A percentile compares a stretch with the other conserved stretches of the same genome.
Evolutionary conservation across 2,329 filamentous ascomycete genomes (phyloP).

Genomic region (Exophiala spinifera): DNA sequence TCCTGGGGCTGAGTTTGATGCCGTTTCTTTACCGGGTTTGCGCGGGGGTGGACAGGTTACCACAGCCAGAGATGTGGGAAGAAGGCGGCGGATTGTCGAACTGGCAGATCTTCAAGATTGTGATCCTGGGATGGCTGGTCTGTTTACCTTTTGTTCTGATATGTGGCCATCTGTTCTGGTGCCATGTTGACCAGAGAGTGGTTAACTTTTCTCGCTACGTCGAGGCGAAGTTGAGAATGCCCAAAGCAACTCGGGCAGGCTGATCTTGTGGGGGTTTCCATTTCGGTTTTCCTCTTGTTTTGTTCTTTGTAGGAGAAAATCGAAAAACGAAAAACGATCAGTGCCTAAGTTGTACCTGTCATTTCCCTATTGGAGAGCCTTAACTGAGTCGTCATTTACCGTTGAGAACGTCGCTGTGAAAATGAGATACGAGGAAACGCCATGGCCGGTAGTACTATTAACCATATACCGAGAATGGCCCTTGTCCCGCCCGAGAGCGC

Average conservation of each 20-base stretch:
- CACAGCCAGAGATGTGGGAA: background rate
- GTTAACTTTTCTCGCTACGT: background rate
- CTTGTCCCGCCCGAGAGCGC: too few relatives aligned
- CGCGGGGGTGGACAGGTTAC: background rate
- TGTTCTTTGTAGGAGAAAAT: too few relatives aligned
- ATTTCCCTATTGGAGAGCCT: too few relatives aligned
- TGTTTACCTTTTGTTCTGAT: conserved; percentile 1
- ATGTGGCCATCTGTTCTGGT: background rate
- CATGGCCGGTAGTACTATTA: too few relatives aligned
- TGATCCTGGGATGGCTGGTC: background rate
- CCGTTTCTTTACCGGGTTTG: background rate
- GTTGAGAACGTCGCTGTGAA: too few relatives aligned
- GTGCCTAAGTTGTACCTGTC: too few relatives aligned
- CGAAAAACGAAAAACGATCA: too few relatives aligned
- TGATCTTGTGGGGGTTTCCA: background rate
- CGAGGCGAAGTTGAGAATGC: background rate
- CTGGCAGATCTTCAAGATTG: background rate
- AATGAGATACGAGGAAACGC: too few relatives aligned
- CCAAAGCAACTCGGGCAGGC: background rate
- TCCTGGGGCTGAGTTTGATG: background rate
- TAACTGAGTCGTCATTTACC: too few relatives aligned
- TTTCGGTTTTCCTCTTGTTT: too few relatives aligned
- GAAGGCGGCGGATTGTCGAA: background rate
- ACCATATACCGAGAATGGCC: too few relatives aligned
- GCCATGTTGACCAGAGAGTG: background rate